Percentiles rank a stretch among this genome's conserved stretches.
phyloP scores from a whole-genome alignment of 208 protist genomes.

The Strigomonas galati region DNA sequence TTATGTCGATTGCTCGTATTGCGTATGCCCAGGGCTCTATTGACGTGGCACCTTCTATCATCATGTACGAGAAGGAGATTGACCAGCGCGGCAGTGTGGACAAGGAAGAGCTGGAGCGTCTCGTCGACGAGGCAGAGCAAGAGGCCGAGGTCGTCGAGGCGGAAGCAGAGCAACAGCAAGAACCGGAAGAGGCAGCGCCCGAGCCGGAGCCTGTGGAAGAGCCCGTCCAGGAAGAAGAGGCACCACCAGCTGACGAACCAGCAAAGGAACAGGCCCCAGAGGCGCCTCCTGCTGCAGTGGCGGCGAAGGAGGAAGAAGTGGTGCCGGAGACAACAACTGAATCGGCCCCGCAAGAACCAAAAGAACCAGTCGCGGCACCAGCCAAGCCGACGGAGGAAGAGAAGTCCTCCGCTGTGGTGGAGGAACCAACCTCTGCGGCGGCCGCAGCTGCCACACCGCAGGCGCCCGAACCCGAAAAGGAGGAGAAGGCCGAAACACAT shows the following conservation, averaged over 20 bases:
- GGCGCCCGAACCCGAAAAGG: background rate
- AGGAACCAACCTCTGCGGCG: background rate
- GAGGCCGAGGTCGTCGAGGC: background rate
- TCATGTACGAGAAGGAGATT: constrained; percentile 66
- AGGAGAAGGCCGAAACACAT: constrained; percentile 12
- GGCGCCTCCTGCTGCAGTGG: constrained; percentile 3
- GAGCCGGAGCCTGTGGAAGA: background rate
- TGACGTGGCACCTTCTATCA: constrained; percentile 32
- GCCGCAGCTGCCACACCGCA: background rate
- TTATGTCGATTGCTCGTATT: constrained; percentile 63
- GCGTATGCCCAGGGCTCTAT: constrained; percentile 44
- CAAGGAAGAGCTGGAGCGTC: constrained; percentile 29
- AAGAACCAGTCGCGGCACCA: no score
- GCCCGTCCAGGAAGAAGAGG: background rate
- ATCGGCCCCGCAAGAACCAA: no score
- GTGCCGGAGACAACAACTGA: background rate
- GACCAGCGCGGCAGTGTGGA: constrained; percentile 32
- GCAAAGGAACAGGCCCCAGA: background rate
- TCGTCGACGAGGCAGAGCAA: constrained; percentile 30
- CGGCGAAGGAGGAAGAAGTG: background rate
- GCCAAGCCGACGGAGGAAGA: background rate
- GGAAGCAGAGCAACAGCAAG: background rate
- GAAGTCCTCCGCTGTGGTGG: background rate
- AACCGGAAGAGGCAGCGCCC: background rate
- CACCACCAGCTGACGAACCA: background rate